Evolutionary conservation across 352 stramenopile species (phyloP).

Genomic region (Aphanomyces stellatus): DNA sequence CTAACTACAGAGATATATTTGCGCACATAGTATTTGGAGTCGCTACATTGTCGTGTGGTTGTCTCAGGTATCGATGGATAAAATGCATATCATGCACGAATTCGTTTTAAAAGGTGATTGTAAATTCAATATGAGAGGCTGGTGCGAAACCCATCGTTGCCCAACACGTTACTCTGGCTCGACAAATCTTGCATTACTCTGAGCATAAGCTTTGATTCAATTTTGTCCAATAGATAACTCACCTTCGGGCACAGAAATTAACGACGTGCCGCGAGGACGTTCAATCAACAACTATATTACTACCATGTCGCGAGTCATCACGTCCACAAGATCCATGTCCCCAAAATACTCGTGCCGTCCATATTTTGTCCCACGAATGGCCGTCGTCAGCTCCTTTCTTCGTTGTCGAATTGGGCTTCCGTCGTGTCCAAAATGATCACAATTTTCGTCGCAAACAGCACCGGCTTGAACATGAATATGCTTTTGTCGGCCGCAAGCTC

Average conservation of each 20-base stretch:
- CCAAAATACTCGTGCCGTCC: neutral
- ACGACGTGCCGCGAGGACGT: slow-evolving; percentile 22
- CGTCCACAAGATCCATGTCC: neutral
- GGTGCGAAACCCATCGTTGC: too few relatives aligned
- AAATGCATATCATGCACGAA: too few relatives aligned
- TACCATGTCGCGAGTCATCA: neutral
- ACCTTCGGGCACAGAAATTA: slow-evolving; percentile 65
- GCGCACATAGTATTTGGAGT: too few relatives aligned
- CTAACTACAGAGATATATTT: too few relatives aligned
- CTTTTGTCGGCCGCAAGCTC: slow-evolving; percentile 28
- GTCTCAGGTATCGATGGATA: too few relatives aligned
- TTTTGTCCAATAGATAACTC: neutral
- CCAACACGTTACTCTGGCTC: too few relatives aligned
- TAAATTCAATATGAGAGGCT: too few relatives aligned
- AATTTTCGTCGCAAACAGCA: slow-evolving; percentile 74
- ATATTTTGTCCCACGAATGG: slow-evolving; percentile 39
- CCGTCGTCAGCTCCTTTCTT: slow-evolving; percentile 53
- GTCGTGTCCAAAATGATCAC: slow-evolving; percentile 64
- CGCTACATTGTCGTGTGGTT: too few relatives aligned
- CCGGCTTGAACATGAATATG: slow-evolving; percentile 36
- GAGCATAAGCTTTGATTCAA: too few relatives aligned
- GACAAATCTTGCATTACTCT: too few relatives aligned
- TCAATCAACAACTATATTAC: neutral
- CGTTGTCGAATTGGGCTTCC: slow-evolving; percentile 54
- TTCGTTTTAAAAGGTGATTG: too few relatives aligned